Base-by-base conservation (phyloP, 495 filamentous ascomycete species). In the Neurospora sp. region DNA sequence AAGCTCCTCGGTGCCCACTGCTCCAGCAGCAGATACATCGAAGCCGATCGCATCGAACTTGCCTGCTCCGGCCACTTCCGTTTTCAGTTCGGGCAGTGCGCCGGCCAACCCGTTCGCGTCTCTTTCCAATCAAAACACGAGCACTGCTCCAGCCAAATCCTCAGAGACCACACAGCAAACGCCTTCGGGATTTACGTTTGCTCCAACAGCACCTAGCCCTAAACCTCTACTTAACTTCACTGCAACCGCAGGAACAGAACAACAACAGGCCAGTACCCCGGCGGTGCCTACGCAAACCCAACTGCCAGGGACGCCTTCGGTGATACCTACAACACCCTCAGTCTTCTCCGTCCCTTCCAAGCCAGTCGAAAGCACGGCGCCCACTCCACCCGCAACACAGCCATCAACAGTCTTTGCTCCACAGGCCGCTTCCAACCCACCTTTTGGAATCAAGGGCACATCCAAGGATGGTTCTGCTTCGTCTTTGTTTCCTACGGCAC, bases 321-420 rank as follows among this genome's bases (percentile, higher is more conserved):
- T 65, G 27, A 35, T 7, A 35, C 1, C 53, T 14, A 31, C 53
- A 65, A 31, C 27, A 65, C 31, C 27, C 14, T 65, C 53, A 35
- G 14, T 65, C 2, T 65, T 65, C 27, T 7, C 53, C 27, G 27
- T 12, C 53, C 53, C 27, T 35, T 14, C 27, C 31, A 35, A 65
- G 27, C 53, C 53, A 31, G 53, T 35, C 27, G 27, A 65, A 8
- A 65, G 53, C 6, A 65, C 53, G 27, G 27, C 53, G 6, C 53
- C 53, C 31, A 4, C 27, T 65, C 53, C 22, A 65, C 38, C 69
- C 1, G 16, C 69, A 8, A 35, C 74, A 38, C 40, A 70, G n/a
- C 71, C 59, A 10, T 70, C 74, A 16, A 73, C 73, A 14, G 31
- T 68, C 1, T 59, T 73, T 16, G 70, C 69, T 27, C 42, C 74